phyloP scores from a whole-genome alignment of 129 eudicot genomes.

The Arctium lappa region DNA sequence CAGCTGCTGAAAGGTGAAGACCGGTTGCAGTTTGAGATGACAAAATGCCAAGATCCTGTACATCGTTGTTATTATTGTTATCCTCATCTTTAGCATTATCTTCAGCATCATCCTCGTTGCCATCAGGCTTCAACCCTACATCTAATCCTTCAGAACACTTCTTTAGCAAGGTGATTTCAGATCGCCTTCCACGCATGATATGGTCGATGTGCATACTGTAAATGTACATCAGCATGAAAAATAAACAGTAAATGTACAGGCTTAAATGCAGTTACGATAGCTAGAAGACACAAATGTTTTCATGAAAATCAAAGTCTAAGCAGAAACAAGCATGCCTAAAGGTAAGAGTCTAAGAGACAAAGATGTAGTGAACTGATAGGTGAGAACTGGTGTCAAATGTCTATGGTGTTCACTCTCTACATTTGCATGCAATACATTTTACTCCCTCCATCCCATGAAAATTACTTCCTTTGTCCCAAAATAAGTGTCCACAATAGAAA shows the following conservation, averaged over 20 bases:
- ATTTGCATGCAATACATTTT: too few relatives aligned
- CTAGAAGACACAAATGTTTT: background rate
- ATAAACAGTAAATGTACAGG: background rate
- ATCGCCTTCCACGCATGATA: conserved; percentile 45
- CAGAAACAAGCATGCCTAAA: too few relatives aligned
- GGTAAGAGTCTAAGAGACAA: too few relatives aligned
- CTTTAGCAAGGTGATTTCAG: conserved; percentile 33
- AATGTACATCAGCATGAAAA: background rate
- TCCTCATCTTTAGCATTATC: conserved; percentile 17
- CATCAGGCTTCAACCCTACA: conserved; percentile 46
- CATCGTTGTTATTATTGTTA: conserved; percentile 13
- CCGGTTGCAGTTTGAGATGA: conserved; percentile 24
- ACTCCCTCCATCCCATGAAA: too few relatives aligned
- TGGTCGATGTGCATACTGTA: conserved; percentile 52
- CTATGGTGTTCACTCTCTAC: too few relatives aligned
- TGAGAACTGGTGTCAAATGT: too few relatives aligned
- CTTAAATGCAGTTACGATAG: background rate
- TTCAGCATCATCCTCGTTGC: conserved; percentile 35
- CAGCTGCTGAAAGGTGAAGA: conserved; percentile 54
- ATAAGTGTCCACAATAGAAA: too few relatives aligned
- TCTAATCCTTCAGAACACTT: conserved; percentile 41
- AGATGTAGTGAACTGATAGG: too few relatives aligned
- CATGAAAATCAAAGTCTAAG: background rate
- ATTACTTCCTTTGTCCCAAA: too few relatives aligned
- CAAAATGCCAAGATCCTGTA: conserved; percentile 13